A percentile compares a stretch with the other conserved stretches of the same genome.
Evolutionary conservation across 495 filamentous ascomycete genomes (phyloP).

Genomic region (Penicillium longicatenatum): DNA sequence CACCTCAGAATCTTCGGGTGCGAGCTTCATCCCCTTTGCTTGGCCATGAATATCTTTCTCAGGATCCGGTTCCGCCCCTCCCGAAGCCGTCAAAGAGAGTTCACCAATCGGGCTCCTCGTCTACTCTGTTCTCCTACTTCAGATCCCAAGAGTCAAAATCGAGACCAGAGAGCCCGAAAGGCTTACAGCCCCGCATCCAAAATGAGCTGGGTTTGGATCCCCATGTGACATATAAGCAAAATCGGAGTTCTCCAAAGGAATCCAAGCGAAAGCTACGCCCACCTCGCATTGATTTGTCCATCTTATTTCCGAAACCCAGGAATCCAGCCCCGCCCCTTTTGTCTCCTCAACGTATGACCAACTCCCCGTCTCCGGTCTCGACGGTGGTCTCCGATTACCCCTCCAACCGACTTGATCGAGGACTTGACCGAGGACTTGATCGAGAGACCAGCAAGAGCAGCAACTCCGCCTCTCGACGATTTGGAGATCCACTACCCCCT

Average conservation of each 20-base stretch:
- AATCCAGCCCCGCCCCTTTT: constrained; percentile 35
- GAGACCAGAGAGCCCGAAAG: constrained; percentile 16
- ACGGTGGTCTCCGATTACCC: constrained; percentile 34
- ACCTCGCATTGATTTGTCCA: constrained; percentile 45
- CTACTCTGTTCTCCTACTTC: constrained; percentile 40
- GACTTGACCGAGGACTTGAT: too few relatives aligned
- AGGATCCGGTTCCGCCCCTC: constrained; percentile 27
- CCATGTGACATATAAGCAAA: constrained; percentile 27
- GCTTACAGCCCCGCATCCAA: constrained; percentile 27
- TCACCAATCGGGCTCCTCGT: constrained; percentile 41
- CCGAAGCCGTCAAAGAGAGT: constrained; percentile 34
- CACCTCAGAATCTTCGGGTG: constrained; percentile 39
- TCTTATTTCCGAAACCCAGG: constrained; percentile 49
- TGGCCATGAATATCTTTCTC: constrained; percentile 38
- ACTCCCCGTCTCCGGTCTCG: constrained; percentile 48
- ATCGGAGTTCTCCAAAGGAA: constrained; percentile 32
- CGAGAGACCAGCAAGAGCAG: constrained; percentile 3
- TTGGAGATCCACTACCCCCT: constrained; percentile 32
- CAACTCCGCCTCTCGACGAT: constrained; percentile 9
- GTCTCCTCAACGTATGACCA: constrained; percentile 47
- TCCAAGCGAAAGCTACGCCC: constrained; percentile 46
- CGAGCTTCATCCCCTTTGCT: constrained; percentile 49
- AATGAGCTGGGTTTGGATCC: constrained; percentile 27
- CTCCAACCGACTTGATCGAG: constrained; percentile 12
- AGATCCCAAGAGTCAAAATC: constrained; percentile 33